These are phyloP conservation scores for Jamesozyma hellenica DNA, from an alignment of 805 yeast genomes.

Conservation along the genomic window DNA sequence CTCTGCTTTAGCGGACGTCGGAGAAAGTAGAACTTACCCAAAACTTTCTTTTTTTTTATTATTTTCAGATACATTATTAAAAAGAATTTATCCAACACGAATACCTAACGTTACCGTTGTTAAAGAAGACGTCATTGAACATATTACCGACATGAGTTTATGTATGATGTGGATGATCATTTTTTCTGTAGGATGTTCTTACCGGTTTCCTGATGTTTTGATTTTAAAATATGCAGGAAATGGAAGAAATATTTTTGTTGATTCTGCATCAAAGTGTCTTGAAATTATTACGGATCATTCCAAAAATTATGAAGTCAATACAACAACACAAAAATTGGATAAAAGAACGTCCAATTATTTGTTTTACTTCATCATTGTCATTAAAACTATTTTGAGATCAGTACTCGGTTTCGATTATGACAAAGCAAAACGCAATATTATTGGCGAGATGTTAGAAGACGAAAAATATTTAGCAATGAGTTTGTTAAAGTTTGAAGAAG, in stretches of 20 bases:
- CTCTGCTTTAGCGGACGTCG: neutral
- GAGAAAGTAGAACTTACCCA: neutral
- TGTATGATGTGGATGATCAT: constrained; percentile 5
- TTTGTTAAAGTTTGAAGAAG: neutral
- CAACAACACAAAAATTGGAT: neutral
- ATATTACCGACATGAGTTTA: constrained; percentile 2
- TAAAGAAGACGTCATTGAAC: neutral
- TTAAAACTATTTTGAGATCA: neutral
- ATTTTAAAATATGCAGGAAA: constrained; percentile 4
- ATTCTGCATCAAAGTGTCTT: neutral
- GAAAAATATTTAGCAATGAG: neutral
- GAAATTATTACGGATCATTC: neutral
- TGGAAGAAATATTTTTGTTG: constrained; percentile 1
- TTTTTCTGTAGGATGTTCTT: constrained; percentile 4
- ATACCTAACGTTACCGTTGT: neutral
- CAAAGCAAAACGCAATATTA: neutral
- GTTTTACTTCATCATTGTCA: neutral
- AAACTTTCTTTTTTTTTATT: neutral
- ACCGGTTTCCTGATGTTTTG: constrained; percentile 3
- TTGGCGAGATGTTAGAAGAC: neutral
- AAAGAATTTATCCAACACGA: neutral
- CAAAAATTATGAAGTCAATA: neutral
- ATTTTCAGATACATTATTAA: neutral
- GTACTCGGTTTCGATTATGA: neutral
- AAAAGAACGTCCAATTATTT: neutral